A percentile compares a stretch with the other conserved stretches of the same genome.
Evolutionary conservation across 805 yeast genomes (phyloP).

Genomic region (Metschnikowia borealis): DNA sequence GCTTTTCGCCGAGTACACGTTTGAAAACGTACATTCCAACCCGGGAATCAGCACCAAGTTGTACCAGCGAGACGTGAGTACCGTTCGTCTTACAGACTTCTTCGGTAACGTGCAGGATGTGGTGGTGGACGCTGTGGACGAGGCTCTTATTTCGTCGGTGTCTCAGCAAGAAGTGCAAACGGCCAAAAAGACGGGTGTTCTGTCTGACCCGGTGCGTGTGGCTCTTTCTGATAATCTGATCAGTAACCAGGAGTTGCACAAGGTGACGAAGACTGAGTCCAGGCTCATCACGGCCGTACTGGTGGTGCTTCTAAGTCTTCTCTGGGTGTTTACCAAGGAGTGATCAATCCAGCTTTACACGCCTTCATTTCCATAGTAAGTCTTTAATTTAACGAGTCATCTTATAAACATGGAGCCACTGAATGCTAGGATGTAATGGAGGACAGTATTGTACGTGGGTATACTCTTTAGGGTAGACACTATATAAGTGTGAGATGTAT

Average conservation of each 20-base stretch:
- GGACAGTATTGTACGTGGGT: no score
- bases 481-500: no score
- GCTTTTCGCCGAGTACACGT: slow-evolving; percentile 78
- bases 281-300: slow-evolving; percentile 14
- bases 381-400: no score
- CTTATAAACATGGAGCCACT: no score
- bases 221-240: slow-evolving; percentile 7
- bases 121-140: slow-evolving; percentile 54
- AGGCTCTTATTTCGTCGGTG: slow-evolving; percentile 35
- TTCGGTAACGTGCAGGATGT: slow-evolving; percentile 89
- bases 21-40: slow-evolving; percentile 81
- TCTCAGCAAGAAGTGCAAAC: not conserved
- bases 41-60: slow-evolving; percentile 90
- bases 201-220: slow-evolving; percentile 1
- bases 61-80: slow-evolving; percentile 58
- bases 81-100: slow-evolving; percentile 84
- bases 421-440: no score
- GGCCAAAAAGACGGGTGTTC: not conserved
- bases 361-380: no score
- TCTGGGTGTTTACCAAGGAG: slow-evolving; percentile 17
- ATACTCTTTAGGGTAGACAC: no score
- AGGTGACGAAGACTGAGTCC: slow-evolving; percentile 14
- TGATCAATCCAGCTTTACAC: not conserved
- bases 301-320: slow-evolving; percentile 14
- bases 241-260: slow-evolving; percentile 11